phyloP scores from a whole-genome alignment of 2,329 filamentous ascomycete genomes.

The Hymenoscyphus fructigenus region DNA sequence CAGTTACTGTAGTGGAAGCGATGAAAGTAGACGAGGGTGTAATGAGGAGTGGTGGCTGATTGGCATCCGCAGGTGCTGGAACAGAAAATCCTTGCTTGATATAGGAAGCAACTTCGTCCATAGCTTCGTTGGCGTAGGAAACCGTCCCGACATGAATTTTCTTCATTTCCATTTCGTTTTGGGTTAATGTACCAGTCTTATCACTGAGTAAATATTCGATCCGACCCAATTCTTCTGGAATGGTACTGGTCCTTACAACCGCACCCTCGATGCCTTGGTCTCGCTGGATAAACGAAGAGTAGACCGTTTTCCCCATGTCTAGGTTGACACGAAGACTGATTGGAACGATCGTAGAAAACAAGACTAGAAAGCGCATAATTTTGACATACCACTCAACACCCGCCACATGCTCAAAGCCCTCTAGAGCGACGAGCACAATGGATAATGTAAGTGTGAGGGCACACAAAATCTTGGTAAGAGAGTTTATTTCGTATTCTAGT shows the following conservation, averaged over 20 bases:
- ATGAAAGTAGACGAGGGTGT: slow-evolving; percentile 73
- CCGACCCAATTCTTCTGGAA: slow-evolving; percentile 90
- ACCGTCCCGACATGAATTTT: slow-evolving; percentile 98
- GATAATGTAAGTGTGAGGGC: slow-evolving; percentile 83
- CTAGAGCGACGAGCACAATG: slow-evolving; percentile 80
- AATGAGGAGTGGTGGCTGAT: slow-evolving; percentile 55
- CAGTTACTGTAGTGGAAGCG: slow-evolving; percentile 56
- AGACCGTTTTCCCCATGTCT: slow-evolving; percentile 95
- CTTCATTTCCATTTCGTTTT: slow-evolving; percentile 98
- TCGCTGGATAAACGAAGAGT: slow-evolving; percentile 91
- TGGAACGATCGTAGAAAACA: slow-evolving; percentile 99
- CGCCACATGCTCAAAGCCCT: slow-evolving; percentile 71
- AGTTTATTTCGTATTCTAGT: slow-evolving; percentile 95
- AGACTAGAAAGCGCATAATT: slow-evolving; percentile 94
- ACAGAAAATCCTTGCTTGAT: slow-evolving; percentile 78
- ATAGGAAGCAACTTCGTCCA: slow-evolving; percentile 92
- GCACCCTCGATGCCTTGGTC: slow-evolving; percentile 89
- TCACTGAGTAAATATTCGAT: slow-evolving; percentile 97
- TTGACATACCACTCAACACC: slow-evolving; percentile 86
- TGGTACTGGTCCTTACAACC: slow-evolving; percentile 93
- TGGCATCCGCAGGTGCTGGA: slow-evolving; percentile 46
- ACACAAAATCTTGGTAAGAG: slow-evolving; percentile 92
- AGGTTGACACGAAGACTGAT: slow-evolving; percentile 96
- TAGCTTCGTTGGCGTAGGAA: slow-evolving; percentile 96
- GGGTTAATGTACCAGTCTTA: slow-evolving; percentile 96